A percentile compares a stretch with the other conserved stretches of the same genome.
phyloP scores from a whole-genome alignment of 176 grass and related monocot species.

The Pharus latifolius region DNA sequence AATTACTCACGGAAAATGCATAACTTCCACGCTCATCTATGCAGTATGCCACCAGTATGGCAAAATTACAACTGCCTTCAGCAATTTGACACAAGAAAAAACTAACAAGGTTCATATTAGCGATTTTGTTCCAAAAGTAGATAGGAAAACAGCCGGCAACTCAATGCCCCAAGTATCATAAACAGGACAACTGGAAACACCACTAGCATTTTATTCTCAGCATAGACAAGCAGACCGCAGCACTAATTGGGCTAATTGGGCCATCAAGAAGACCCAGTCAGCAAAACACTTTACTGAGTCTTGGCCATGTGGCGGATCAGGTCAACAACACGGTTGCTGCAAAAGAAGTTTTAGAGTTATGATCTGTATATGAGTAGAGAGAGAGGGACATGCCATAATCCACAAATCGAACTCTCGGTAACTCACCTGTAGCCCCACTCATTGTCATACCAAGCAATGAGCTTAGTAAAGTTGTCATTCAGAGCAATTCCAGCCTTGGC shows the following conservation, averaged over 20 bases:
- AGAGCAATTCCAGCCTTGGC: constrained; percentile 84
- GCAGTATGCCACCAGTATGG: background rate
- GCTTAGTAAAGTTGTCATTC: constrained; percentile 60
- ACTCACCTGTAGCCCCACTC: constrained; percentile 81
- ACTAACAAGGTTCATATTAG: background rate
- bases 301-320: constrained; percentile 72
- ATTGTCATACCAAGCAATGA: constrained; percentile 76
- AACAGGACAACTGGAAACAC: background rate
- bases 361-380: background rate
- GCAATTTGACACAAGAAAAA: constrained; percentile 12
- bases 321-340: constrained; percentile 67
- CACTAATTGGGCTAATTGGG: too few relatives aligned
- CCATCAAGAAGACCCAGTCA: background rate
- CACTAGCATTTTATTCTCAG: constrained; percentile 52
- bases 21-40: background rate
- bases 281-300: constrained; percentile 13
- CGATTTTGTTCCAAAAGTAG: constrained; percentile 5
- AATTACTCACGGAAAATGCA: too few relatives aligned
- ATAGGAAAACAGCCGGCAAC: constrained; percentile 10
- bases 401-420: too few relatives aligned
- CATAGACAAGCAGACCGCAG: constrained; percentile 19
- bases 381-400: background rate
- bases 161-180: constrained; percentile 19
- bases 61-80: background rate
- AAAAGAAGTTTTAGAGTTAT: background rate